Evolutionary conservation across 106 monocot genomes (phyloP), one percentile per base, ranked within the genome.

Genomic region (Acorus gramineus): DNA sequence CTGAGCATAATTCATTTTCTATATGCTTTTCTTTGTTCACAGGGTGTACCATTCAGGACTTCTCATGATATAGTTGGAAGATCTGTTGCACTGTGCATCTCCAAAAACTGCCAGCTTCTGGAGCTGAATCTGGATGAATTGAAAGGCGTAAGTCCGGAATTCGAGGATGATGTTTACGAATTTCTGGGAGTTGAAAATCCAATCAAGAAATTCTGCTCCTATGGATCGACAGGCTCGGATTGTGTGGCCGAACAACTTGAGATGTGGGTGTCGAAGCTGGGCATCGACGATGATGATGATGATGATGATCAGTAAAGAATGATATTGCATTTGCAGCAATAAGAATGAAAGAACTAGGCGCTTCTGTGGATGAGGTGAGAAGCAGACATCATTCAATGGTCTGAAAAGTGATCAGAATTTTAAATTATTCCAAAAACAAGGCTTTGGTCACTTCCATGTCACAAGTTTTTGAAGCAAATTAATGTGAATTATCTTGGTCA

Each of bases 31-130:
- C 53, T 44, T 28, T 46, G 4, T 11, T 59, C 74, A 14, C 66
- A 96, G 96, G 96, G 87, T 2, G 59, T 91, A 44, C 87, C 96
- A 10, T 96, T 96, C 53, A 85, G 96, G 61, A 91, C 96, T 12
- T 75, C 96, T 59, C 96, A 96, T 77, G 96, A 96, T 57, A 83
- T 96, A 53, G 96, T 88, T 49, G 96, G 96, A 71, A 87, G 85
- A 74, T 79, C 77, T 49, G 96, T 96, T 61, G 90, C 96, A 62
- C 49, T 96, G 9, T 90, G 91, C 56, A 50, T 91, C 8, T 72
- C 87, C 56, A 96, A 61, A 56, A 85, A 81, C 44, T 85, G 91
- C 57, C 78, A 87, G 65, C 91, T 96, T 55, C 61, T 66, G 8
- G 85, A 85, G 8, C 84, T 96, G 14, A 73, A 56, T 42, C 80